Conservation (phyloP, 176 grass and related monocot species). For the Eleusine indica region DNA sequence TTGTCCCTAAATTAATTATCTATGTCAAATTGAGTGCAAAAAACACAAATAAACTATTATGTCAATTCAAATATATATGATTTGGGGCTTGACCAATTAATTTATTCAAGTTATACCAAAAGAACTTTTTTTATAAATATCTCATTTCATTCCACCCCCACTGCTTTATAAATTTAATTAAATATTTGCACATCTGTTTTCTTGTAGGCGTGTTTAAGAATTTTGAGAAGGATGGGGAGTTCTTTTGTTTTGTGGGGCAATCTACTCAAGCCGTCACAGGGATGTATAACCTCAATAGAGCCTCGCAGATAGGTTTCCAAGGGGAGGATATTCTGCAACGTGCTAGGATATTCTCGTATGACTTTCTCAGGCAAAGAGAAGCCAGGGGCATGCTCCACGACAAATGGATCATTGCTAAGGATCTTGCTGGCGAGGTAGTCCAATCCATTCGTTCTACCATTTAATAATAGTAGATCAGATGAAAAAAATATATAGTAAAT, state of each 20-base stretch:
- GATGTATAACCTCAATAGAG: constrained; percentile 90
- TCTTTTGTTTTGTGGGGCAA: constrained; percentile 88
- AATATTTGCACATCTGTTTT: background rate
- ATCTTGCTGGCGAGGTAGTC: constrained; percentile 70
- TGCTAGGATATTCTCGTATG: constrained; percentile 48
- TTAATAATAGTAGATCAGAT: background rate
- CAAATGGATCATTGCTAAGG: constrained; percentile 78
- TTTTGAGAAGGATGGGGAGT: constrained; percentile 88
- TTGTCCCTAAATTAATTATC: background rate
- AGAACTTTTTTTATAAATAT: background rate
- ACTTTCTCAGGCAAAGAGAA: constrained; percentile 57
- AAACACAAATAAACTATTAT: background rate
- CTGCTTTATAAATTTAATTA: background rate
- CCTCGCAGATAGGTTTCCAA: constrained; percentile 57
- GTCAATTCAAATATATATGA: background rate
- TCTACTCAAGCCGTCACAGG: constrained; percentile 90
- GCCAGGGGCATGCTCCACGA: constrained; percentile 42
- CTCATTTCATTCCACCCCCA: background rate
- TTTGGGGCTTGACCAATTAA: background rate
- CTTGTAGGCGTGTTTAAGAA: constrained; percentile 70
- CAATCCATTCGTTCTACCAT: background rate
- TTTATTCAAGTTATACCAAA: background rate
- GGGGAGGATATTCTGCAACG: constrained; percentile 59
- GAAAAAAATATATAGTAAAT: background rate
- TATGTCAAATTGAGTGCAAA: background rate